Conservation (phyloP, 192 early-diverging fungal species). For the Chytriomyces confervae region DNA sequence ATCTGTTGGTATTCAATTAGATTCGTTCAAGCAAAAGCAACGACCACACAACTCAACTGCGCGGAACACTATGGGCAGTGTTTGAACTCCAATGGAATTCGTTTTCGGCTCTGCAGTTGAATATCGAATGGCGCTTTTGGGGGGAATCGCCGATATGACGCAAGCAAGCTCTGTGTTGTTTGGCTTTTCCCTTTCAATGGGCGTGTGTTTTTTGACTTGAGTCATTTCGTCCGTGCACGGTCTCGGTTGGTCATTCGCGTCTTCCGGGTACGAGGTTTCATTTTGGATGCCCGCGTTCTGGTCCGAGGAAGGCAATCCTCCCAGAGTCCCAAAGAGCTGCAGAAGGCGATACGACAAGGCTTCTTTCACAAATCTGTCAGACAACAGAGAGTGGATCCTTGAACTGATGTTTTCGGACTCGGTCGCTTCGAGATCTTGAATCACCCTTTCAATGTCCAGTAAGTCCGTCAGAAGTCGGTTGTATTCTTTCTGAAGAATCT, state of each 20-base stretch:
- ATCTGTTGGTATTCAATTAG: neutral
- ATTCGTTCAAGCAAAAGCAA: no score
- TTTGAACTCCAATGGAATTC: constrained; percentile 33
- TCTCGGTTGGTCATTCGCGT: no score
- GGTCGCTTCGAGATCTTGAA: constrained; percentile 7
- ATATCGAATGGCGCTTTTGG: constrained; percentile 10
- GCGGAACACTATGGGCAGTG: constrained; percentile 23
- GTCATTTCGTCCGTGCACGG: no score
- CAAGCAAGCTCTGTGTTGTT: constrained; percentile 32
- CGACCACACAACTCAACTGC: constrained; percentile 1
- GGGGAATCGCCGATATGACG: constrained; percentile 47
- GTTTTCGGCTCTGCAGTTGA: constrained; percentile 8
- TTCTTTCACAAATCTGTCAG: neutral
- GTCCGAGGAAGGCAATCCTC: neutral
- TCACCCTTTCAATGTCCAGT: constrained; percentile 10
- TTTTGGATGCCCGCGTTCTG: no score
- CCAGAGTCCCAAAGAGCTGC: constrained; percentile 28
- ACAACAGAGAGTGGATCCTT: constrained; percentile 14
- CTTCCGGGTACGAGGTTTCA: no score
- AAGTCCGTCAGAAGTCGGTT: constrained; percentile 28
- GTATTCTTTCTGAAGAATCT: constrained; percentile 20
- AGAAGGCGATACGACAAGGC: neutral
- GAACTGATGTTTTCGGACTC: neutral
- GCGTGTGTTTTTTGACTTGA: constrained; percentile 23
- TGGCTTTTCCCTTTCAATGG: constrained; percentile 19